Conservation (phyloP, 2,329 filamentous ascomycete genomes). For the Phyllosticta citriasiana region DNA sequence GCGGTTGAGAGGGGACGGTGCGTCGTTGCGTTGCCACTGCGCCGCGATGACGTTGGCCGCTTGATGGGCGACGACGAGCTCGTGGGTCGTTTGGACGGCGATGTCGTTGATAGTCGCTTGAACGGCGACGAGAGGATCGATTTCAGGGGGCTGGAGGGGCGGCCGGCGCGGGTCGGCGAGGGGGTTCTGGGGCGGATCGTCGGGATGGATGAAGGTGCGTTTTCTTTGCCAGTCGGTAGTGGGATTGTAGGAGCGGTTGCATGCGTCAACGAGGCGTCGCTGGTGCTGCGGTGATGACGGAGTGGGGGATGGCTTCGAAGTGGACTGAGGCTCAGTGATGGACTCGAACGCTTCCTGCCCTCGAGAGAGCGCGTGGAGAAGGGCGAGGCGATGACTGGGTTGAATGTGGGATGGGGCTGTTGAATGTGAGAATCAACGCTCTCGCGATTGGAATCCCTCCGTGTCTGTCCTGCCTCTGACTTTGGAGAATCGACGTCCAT, state of each 20-base stretch:
- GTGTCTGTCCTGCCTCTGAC: neutral
- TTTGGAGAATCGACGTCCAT: neutral
- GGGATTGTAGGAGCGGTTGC: neutral
- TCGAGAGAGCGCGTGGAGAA: neutral
- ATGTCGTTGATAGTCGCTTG: neutral
- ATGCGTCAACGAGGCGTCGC: neutral
- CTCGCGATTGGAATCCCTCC: neutral
- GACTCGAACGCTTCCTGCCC: neutral
- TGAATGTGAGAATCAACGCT: neutral
- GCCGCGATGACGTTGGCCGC: neutral
- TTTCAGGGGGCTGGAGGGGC: conserved; percentile 4
- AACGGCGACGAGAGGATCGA: neutral
- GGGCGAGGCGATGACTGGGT: neutral
- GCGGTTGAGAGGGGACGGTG: neutral
- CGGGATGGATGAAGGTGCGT: neutral
- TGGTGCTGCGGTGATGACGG: neutral
- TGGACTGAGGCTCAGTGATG: neutral
- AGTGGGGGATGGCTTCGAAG: neutral
- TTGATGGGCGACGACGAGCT: neutral
- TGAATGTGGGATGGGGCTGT: neutral
- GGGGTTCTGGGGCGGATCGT: neutral
- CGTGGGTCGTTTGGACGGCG: neutral
- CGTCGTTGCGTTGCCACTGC: neutral
- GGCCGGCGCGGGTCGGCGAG: neutral
- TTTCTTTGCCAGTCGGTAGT: neutral